Evolutionary conservation across 306 rosid species (phyloP).

Genomic region (Amphicarpaea edgeworthii): DNA sequence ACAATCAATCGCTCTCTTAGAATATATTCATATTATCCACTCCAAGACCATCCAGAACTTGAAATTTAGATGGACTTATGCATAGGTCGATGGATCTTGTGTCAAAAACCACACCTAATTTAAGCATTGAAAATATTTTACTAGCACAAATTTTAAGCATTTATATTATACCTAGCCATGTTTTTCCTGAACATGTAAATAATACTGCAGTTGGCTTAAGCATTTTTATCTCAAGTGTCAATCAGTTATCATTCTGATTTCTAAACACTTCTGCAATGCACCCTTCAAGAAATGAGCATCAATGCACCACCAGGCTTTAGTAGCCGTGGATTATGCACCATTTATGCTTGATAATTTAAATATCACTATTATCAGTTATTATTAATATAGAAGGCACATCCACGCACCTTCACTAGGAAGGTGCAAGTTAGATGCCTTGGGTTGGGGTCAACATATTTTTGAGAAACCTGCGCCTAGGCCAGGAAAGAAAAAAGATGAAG

Average conservation of each 20-base stretch:
- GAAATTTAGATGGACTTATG: background rate
- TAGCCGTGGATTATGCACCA: background rate
- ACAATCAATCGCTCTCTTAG: background rate
- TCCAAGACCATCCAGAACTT: background rate
- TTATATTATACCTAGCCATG: background rate
- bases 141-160: slow-evolving; percentile 16
- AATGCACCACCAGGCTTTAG: background rate
- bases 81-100: background rate
- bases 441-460: slow-evolving; percentile 23
- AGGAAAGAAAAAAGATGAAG: background rate
- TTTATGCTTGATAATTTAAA: background rate
- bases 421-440: background rate
- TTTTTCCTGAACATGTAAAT: background rate
- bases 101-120: background rate
- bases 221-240: background rate
- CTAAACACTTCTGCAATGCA: background rate
- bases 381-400: background rate
- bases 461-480: slow-evolving; percentile 15
- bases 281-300: slow-evolving; percentile 4
- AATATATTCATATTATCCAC: too few species aligned
- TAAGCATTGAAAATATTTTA: slow-evolving; percentile 10
- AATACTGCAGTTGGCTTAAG: slow-evolving; percentile 23
- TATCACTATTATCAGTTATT: background rate
- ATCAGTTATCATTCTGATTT: slow-evolving; percentile 30
- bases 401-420: background rate